phyloP scores from a whole-genome alignment of 2,329 filamentous ascomycete genomes.

The Botrytis elliptica region DNA sequence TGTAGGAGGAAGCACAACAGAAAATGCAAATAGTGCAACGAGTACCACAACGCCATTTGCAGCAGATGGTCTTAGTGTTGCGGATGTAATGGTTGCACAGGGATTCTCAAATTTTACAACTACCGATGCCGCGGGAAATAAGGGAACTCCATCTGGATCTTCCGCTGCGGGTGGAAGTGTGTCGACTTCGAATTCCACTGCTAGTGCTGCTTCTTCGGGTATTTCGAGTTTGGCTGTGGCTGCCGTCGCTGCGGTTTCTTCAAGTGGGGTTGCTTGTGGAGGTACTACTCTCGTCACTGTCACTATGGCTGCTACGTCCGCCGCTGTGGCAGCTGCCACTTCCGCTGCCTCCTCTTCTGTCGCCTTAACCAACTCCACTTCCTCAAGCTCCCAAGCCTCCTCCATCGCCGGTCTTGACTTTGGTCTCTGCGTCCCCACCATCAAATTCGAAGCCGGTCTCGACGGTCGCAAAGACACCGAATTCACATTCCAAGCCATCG shows the following conservation, averaged over 20 bases:
- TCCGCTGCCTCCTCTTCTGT: background rate
- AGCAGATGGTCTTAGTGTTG: slow-evolving; percentile 62
- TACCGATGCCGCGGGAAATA: slow-evolving; percentile 40
- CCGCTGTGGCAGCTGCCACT: background rate
- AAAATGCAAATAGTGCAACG: slow-evolving; percentile 58
- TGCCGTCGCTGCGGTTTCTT: slow-evolving; percentile 23
- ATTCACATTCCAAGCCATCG: slow-evolving; percentile 67
- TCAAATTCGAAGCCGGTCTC: slow-evolving; percentile 57
- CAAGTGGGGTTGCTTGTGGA: slow-evolving; percentile 21
- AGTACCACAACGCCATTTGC: slow-evolving; percentile 55
- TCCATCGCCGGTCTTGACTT: slow-evolving; percentile 46
- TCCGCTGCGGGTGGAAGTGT: slow-evolving; percentile 21
- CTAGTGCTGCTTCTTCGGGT: background rate
- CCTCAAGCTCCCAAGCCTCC: slow-evolving; percentile 30
- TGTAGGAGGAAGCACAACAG: slow-evolving; percentile 54
- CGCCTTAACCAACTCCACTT: slow-evolving; percentile 21
- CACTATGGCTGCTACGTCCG: slow-evolving; percentile 4
- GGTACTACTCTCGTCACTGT: slow-evolving; percentile 29
- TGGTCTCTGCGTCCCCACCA: slow-evolving; percentile 50
- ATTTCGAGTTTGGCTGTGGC: slow-evolving; percentile 23
- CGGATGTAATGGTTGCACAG: slow-evolving; percentile 59
- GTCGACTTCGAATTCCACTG: background rate
- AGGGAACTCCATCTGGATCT: slow-evolving; percentile 38
- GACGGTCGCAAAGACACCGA: slow-evolving; percentile 53
- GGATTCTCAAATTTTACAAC: slow-evolving; percentile 63